phyloP scores from a whole-genome alignment of 352 stramenopile genomes.

The Phytophthora cactorum region DNA sequence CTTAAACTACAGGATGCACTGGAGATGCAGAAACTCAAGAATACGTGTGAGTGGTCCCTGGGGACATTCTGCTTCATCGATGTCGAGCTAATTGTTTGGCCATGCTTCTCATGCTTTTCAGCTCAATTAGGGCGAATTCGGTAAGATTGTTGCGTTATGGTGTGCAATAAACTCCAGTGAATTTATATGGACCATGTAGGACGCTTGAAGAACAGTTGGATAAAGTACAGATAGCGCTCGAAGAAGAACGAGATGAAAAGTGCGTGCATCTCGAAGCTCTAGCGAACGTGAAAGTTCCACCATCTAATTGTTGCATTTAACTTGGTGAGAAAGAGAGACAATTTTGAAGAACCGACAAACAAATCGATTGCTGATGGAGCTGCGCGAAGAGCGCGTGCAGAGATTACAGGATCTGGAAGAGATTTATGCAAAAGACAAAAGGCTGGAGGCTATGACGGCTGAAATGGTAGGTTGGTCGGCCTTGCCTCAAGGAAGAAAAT shows the following conservation, averaged over 20 bases:
- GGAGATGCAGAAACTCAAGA: constrained; percentile 85
- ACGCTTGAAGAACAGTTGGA: constrained; percentile 70
- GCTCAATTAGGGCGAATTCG: constrained; percentile 72
- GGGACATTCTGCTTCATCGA: not conserved
- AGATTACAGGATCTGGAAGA: constrained; percentile 80
- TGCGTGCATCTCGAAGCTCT: constrained; percentile 21
- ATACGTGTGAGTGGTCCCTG: constrained; percentile 53
- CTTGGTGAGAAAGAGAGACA: constrained; percentile 45
- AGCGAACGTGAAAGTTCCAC: not conserved
- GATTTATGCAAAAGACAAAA: constrained; percentile 84
- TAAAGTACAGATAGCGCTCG: constrained; percentile 63
- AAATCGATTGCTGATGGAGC: constrained; percentile 71
- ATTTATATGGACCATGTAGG: constrained; percentile 24
- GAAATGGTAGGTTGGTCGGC: constrained; percentile 53
- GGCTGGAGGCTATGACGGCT: constrained; percentile 57
- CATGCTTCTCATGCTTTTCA: constrained; percentile 19
- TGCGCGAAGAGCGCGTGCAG: constrained; percentile 80
- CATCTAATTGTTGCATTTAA: not conserved
- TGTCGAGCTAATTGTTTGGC: not conserved
- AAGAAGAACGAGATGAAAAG: constrained; percentile 81
- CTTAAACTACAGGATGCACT: constrained; percentile 82
- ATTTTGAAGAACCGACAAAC: constrained; percentile 77
- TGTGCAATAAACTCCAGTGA: not conserved
- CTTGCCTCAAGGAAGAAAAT: not conserved
- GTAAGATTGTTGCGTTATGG: constrained; percentile 14